Evolutionary conservation across 1,139 yeast species (phyloP).

Genomic region (Lodderomyces parapsilosis): DNA sequence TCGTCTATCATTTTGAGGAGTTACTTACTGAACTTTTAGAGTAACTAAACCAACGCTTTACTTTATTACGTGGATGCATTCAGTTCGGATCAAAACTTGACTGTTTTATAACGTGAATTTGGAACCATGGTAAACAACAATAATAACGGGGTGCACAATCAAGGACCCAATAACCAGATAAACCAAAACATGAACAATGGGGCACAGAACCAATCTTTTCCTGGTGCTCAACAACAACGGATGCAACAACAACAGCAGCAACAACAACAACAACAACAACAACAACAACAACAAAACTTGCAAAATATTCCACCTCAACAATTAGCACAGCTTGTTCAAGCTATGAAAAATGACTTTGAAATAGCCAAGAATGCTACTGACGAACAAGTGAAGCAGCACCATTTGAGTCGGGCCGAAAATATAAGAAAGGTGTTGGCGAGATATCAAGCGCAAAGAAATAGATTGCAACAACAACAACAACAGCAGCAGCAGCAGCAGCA

Average conservation of each 20-base stretch:
- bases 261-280: slow-evolving; percentile 7
- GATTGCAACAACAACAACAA: slow-evolving; percentile 15
- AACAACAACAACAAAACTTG: slow-evolving; percentile 9
- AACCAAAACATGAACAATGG: slow-evolving; percentile 1
- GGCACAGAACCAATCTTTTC: neutral
- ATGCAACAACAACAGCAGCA: slow-evolving; percentile 1
- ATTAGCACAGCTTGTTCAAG: slow-evolving; percentile 59
- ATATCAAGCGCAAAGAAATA: slow-evolving; percentile 42
- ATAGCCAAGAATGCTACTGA: slow-evolving; percentile 57
- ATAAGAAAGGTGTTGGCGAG: slow-evolving; percentile 50
- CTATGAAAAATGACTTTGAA: slow-evolving; percentile 59
- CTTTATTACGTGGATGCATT: neutral
- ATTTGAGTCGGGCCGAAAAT: slow-evolving; percentile 64
- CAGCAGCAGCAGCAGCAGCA: slow-evolving; percentile 15
- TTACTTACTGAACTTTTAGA: neutral
- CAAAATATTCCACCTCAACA: slow-evolving; percentile 50
- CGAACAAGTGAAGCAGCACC: slow-evolving; percentile 67
- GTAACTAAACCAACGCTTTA: neutral
- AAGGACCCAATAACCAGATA: slow-evolving; percentile 1
- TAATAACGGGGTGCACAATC: slow-evolving; percentile 8
- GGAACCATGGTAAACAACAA: neutral
- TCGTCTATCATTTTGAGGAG: neutral
- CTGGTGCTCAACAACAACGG: slow-evolving; percentile 8
- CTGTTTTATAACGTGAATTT: neutral
- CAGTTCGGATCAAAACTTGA: neutral